A percentile compares a stretch with the other conserved stretches of the same genome.
phyloP scores from a whole-genome alignment of 441 rosid species.

The Gossypium davidsonii region DNA sequence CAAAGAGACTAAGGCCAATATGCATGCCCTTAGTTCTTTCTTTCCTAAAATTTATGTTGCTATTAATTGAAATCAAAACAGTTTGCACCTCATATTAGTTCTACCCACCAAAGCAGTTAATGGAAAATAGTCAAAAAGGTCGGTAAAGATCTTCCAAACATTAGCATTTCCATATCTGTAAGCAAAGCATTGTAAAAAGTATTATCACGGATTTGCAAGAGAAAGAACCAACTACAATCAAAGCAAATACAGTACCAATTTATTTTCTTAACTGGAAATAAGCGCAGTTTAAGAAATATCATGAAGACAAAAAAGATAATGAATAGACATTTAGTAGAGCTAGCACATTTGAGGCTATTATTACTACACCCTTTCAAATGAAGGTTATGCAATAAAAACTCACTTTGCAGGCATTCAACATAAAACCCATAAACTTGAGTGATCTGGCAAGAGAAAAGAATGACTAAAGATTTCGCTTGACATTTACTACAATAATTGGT shows the following conservation, averaged over 20 bases:
- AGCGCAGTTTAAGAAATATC: background rate
- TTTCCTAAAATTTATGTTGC: background rate
- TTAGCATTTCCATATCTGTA: slow-evolving; percentile 66
- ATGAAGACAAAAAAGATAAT: background rate
- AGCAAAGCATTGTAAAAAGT: slow-evolving; percentile 10
- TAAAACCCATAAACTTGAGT: slow-evolving; percentile 80
- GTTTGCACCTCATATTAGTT: background rate
- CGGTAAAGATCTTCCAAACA: slow-evolving; percentile 65
- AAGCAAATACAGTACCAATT: background rate
- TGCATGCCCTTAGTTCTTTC: slow-evolving; percentile 10
- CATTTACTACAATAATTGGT: background rate
- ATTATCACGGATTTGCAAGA: background rate
- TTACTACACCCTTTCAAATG: background rate
- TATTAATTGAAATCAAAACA: slow-evolving; percentile 13
- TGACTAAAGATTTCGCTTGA: slow-evolving; percentile 22
- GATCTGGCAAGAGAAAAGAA: slow-evolving; percentile 38
- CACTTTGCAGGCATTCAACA: slow-evolving; percentile 69
- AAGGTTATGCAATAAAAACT: slow-evolving; percentile 25
- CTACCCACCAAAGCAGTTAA: slow-evolving; percentile 60
- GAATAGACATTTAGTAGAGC: background rate
- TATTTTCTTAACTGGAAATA: background rate
- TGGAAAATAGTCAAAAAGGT: slow-evolving; percentile 67
- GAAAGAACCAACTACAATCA: background rate
- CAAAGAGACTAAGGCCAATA: background rate
- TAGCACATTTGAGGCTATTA: background rate